A percentile compares a stretch with the other conserved stretches of the same genome.
These are phyloP conservation scores for Chlorella sorokiniana DNA, from an alignment of 139 green algal genomes.

Conservation along the genomic window DNA sequence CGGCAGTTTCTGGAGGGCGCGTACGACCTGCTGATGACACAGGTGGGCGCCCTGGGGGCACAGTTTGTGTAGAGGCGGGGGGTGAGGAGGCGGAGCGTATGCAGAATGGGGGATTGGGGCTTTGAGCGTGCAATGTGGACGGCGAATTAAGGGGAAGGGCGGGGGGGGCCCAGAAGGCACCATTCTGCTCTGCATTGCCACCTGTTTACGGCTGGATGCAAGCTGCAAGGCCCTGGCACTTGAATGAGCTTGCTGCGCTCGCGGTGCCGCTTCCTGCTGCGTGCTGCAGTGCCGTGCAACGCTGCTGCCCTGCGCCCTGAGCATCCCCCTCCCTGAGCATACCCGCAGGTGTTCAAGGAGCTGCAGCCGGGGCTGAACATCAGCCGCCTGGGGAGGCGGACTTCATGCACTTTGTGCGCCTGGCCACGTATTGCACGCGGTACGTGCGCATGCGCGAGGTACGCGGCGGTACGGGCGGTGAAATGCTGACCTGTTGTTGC, in stretches of 20 bases:
- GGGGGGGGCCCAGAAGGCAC: no score
- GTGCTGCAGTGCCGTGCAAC: not conserved
- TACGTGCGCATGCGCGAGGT: constrained; percentile 69
- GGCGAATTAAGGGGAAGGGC: no score
- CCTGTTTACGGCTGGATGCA: no score
- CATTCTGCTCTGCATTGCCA: no score
- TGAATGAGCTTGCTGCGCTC: no score
- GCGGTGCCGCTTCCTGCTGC: not conserved
- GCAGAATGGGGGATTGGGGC: no score
- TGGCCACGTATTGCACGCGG: constrained; percentile 64
- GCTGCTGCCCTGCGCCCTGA: not conserved
- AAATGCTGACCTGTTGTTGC: not conserved
- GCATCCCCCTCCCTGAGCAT: not conserved
- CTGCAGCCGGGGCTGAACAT: constrained; percentile 65
- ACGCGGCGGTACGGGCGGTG: no score
- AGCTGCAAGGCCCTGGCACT: no score
- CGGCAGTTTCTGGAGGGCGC: constrained; percentile 56
- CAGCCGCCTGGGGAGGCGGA: constrained; percentile 56
- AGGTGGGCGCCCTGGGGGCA: constrained; percentile 15
- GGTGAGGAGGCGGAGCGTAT: no score
- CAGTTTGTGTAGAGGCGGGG: no score
- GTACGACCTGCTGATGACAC: constrained; percentile 68
- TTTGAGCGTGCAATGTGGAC: no score
- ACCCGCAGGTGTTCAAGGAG: constrained; percentile 46
- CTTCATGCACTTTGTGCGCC: constrained; percentile 63